Base-by-base conservation (phyloP, 306 rosid species). In the Ormosia emarginata region DNA sequence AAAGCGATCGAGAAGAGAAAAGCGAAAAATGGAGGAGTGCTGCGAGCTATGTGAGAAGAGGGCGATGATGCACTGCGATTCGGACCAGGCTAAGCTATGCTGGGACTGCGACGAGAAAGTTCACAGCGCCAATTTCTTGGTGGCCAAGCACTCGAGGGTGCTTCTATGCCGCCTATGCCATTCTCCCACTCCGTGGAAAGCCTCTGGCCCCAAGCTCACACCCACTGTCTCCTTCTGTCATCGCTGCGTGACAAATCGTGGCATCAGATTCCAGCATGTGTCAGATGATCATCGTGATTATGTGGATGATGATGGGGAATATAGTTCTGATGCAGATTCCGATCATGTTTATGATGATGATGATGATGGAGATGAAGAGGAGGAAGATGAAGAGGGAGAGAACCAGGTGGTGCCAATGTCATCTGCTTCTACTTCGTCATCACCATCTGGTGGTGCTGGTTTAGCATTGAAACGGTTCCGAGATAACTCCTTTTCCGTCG, bases 391-490 rank as follows among this genome's bases (percentile, higher is more conserved):
- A 0, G 90, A 82, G 12, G 90, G 81, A 46, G 93, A 89, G 57
- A 90, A 90, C 41, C 93, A 92, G 82, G 95, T 92, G 46, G 95
- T 91, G 56, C 95, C 97, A 46, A 76, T 84, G 88, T 88, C 90
- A 1, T 85, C 81, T 15, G 55, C 40, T 29, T 79, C 86, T 10
- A 66, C 49, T 24, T 24, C 24, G 24, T 24, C 24, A 24, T 39
- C 55, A 40, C 43, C 0, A 9, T 68, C 85, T 2, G 77, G 43
- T 50, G 47, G 52, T 37, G 14, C 65, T 55, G 18, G 1, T 36
- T 36, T 18, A 12, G 52, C 78, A 4, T 10, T 32, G 50, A 73
- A 55, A 36, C 66, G 66, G 15, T 1, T 13, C 12, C 37, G 39
- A 73, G 52, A 29, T 47, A 55, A 40, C 24, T 52, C 64, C 1